These are phyloP conservation scores for Metarhizium rileyi DNA, from an alignment of 2,329 filamentous ascomycete genomes.

Conservation along the genomic window DNA sequence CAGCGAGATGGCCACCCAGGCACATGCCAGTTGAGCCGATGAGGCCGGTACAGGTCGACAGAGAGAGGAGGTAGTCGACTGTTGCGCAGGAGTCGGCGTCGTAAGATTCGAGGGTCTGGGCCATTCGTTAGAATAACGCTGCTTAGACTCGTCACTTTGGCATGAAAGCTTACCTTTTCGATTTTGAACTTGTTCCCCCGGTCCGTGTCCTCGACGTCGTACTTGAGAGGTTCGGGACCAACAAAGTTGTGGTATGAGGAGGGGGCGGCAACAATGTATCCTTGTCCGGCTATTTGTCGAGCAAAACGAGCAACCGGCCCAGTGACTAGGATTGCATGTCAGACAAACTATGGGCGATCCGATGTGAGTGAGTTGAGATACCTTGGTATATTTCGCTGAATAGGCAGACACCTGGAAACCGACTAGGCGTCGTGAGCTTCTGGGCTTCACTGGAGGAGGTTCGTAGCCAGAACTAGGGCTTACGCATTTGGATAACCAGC, in stretches of 20 bases:
- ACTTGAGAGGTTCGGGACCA: slow-evolving; percentile 71
- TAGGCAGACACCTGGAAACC: slow-evolving; percentile 76
- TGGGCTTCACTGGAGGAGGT: not conserved
- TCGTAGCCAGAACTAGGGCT: slow-evolving; percentile 18
- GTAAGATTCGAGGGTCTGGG: slow-evolving; percentile 72
- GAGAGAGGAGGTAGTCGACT: slow-evolving; percentile 59
- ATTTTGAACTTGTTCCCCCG: slow-evolving; percentile 81
- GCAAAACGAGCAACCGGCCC: slow-evolving; percentile 84
- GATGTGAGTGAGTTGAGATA: slow-evolving; percentile 21
- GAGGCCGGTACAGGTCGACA: slow-evolving; percentile 70
- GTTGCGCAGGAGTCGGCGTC: slow-evolving; percentile 65
- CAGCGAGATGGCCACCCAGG: slow-evolving; percentile 76
- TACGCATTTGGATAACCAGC: slow-evolving; percentile 80
- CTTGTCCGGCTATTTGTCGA: slow-evolving; percentile 82
- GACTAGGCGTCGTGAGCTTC: slow-evolving; percentile 24
- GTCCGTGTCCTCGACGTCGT: slow-evolving; percentile 82
- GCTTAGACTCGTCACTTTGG: slow-evolving; percentile 2
- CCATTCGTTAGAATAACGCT: not conserved
- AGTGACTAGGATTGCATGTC: slow-evolving; percentile 50
- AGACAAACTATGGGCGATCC: not conserved
- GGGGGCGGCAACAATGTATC: slow-evolving; percentile 86
- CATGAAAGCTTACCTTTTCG: slow-evolving; percentile 51
- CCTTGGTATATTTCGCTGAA: slow-evolving; percentile 97
- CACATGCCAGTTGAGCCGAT: slow-evolving; percentile 85
- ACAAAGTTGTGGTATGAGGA: slow-evolving; percentile 93